These are phyloP conservation scores for Colletotrichum lini DNA, from an alignment of 2,329 filamentous ascomycete genomes.

Conservation along the genomic window DNA sequence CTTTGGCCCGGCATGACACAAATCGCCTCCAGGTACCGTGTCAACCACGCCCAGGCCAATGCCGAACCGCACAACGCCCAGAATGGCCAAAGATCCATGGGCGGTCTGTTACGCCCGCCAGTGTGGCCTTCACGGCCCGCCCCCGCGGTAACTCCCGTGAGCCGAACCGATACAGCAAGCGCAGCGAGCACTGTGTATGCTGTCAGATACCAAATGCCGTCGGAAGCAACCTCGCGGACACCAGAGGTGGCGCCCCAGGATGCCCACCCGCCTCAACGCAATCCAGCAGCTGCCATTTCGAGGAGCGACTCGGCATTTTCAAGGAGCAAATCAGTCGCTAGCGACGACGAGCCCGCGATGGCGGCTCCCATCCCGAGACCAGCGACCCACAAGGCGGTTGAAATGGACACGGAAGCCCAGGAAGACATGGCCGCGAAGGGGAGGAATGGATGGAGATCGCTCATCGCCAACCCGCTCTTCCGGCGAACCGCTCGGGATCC, in stretches of 20 bases:
- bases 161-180: constrained; percentile 74
- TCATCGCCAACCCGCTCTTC: constrained; percentile 51
- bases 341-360: constrained; percentile 45
- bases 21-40: constrained; percentile 56
- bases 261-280: constrained; percentile 28
- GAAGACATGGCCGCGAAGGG: constrained; percentile 41
- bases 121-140: constrained; percentile 70
- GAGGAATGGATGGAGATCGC: constrained; percentile 48
- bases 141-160: constrained; percentile 69
- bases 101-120: constrained; percentile 62
- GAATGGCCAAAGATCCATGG: constrained; percentile 48
- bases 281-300: constrained; percentile 15
- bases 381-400: constrained; percentile 24
- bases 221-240: constrained; percentile 59
- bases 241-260: constrained; percentile 27
- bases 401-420: constrained; percentile 49
- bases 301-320: constrained; percentile 27
- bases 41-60: constrained; percentile 27
- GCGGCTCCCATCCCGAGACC: constrained; percentile 40
- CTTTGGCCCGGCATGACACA: constrained; percentile 59
- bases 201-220: constrained; percentile 71
- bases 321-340: constrained; percentile 28
- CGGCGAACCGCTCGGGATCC: constrained; percentile 43
- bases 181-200: constrained; percentile 76
- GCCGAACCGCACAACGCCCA: constrained; percentile 29